phyloP scores from a whole-genome alignment of 2,329 filamentous ascomycete genomes.

The Diatrype stigma region DNA sequence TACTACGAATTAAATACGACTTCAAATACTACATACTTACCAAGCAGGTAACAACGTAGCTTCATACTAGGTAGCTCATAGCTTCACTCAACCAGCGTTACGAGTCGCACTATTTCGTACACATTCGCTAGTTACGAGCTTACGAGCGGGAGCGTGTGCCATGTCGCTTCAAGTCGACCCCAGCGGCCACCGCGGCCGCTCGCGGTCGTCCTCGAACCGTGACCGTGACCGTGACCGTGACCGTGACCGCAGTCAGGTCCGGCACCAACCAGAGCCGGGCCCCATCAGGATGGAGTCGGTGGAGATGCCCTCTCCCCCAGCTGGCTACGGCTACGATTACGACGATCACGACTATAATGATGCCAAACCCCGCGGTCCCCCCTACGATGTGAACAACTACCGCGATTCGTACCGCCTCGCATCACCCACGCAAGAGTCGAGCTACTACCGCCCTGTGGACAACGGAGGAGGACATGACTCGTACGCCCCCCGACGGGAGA shows the following conservation, averaged over 20 bases:
- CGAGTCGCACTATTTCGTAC: not conserved
- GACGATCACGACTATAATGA: constrained; percentile 10
- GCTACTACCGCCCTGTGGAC: constrained; percentile 6
- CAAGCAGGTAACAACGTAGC: no score
- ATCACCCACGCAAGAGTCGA: constrained; percentile 11
- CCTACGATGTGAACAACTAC: constrained; percentile 28
- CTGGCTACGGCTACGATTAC: constrained; percentile 38
- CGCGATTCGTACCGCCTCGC: constrained; percentile 10
- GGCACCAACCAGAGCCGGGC: constrained; percentile 19
- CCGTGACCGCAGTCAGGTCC: constrained; percentile 32
- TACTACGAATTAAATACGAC: no score
- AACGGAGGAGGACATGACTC: constrained; percentile 1
- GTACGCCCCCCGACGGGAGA: constrained; percentile 1
- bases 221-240: constrained; percentile 32
- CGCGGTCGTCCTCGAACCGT: constrained; percentile 41
- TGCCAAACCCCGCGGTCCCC: constrained; percentile 29
- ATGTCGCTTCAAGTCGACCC: constrained; percentile 53
- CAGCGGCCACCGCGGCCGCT: constrained; percentile 39
- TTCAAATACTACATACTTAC: no score
- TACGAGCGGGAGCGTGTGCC: constrained; percentile 1
- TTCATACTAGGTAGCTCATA: no score
- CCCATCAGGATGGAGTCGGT: constrained; percentile 36
- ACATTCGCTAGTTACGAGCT: not conserved
- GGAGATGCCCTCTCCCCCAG: constrained; percentile 35
- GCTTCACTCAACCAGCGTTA: not conserved